phyloP scores from a whole-genome alignment of 2,329 filamentous ascomycete species.

The Curvularia sp. region DNA sequence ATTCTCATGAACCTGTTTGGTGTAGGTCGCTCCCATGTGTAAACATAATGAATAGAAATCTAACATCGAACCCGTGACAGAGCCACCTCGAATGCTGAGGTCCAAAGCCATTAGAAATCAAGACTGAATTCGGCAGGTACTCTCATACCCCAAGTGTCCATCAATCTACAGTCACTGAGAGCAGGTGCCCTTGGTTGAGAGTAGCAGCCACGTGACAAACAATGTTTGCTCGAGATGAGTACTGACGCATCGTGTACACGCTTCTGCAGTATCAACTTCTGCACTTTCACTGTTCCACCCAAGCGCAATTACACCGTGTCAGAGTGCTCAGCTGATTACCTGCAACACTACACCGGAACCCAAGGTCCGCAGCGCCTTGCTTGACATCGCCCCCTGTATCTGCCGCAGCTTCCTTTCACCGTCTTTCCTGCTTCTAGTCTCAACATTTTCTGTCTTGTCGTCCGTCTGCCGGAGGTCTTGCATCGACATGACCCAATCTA shows the following conservation, averaged over 20 bases:
- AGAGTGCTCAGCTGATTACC: constrained; percentile 3
- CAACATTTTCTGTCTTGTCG: constrained; percentile 2
- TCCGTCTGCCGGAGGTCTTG: not conserved
- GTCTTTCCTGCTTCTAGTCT: constrained; percentile 15
- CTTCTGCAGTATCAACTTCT: not conserved
- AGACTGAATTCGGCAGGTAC: not conserved
- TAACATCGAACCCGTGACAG: constrained; percentile 10
- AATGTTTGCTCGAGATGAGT: constrained; percentile 1
- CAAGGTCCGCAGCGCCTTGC: constrained; percentile 5
- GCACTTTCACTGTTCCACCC: not conserved
- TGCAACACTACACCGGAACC: constrained; percentile 9
- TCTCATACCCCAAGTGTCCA: not conserved
- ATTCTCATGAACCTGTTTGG: constrained; percentile 1
- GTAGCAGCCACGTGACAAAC: not conserved
- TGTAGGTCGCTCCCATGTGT: constrained; percentile 34
- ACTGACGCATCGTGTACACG: not conserved
- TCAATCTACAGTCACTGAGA: too few species aligned
- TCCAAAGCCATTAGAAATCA: not conserved
- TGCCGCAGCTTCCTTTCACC: constrained; percentile 9
- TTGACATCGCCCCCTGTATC: not conserved
- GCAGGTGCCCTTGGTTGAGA: too few species aligned
- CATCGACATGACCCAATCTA: not conserved
- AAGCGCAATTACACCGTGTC: not conserved
- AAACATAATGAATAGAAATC: constrained; percentile 21
- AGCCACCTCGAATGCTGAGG: not conserved